These are phyloP conservation scores for Sophora flavescens DNA, from an alignment of 306 rosid species.

Conservation along the genomic window DNA sequence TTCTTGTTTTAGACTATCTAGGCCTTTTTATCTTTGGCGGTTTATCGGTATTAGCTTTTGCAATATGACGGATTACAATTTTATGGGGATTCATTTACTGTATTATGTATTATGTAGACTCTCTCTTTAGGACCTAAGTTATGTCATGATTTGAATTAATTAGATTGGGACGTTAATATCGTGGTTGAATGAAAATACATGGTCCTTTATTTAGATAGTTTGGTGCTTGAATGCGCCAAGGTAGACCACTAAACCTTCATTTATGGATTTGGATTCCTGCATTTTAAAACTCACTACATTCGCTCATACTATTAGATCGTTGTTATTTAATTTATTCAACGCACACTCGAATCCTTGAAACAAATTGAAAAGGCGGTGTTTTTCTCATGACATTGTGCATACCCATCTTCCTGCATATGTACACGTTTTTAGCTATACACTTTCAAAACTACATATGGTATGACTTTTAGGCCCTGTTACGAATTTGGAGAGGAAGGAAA, in stretches of 20 bases:
- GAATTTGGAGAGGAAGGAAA: too few species aligned
- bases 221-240: neutral
- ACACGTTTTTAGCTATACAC: too few species aligned
- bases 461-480: too few species aligned
- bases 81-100: constrained; percentile 39
- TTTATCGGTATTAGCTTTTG: constrained; percentile 12
- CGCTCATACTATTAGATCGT: too few species aligned
- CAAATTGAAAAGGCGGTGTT: too few species aligned
- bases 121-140: neutral
- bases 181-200: neutral
- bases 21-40: constrained; percentile 29
- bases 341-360: too few species aligned
- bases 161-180: constrained; percentile 19
- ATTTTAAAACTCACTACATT: too few species aligned
- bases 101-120: constrained; percentile 27
- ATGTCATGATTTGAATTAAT: neutral
- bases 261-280: neutral
- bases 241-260: neutral
- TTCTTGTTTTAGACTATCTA: constrained; percentile 32
- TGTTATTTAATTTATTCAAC: too few species aligned
- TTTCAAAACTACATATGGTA: too few species aligned
- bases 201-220: neutral
- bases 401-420: too few species aligned
- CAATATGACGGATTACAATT: neutral
- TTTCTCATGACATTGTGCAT: too few species aligned